A percentile compares a stretch with the other conserved stretches of the same genome.
These are phyloP conservation scores for Mytilinidion resinicola DNA, from an alignment of 495 filamentous ascomycete species.

Conservation along the genomic window DNA sequence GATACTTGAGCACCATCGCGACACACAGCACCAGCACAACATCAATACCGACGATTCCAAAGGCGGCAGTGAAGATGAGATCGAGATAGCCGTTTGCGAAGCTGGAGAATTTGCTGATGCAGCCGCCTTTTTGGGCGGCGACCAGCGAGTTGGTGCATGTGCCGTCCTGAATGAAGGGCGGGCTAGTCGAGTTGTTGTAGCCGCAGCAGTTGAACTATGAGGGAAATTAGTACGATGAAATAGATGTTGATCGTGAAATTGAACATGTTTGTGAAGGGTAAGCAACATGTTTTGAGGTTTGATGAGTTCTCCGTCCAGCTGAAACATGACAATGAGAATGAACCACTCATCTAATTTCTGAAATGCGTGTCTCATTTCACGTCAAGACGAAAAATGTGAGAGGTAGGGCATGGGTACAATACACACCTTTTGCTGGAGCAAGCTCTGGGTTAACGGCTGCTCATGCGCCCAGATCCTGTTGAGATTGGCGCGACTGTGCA, in stretches of 20 bases:
- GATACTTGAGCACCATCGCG: constrained; percentile 64
- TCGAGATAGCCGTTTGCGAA: constrained; percentile 64
- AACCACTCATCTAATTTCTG: too few species aligned
- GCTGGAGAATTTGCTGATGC: constrained; percentile 53
- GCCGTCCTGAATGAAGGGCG: constrained; percentile 54
- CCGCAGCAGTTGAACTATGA: constrained; percentile 67
- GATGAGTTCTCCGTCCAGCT: too few species aligned
- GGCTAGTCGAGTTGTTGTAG: constrained; percentile 59
- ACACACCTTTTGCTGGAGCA: constrained; percentile 60
- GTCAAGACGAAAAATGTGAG: too few species aligned
- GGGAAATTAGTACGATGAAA: too few species aligned
- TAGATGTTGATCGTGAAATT: too few species aligned
- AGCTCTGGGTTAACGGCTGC: constrained; percentile 45
- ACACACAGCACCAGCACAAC: constrained; percentile 55
- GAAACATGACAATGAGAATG: too few species aligned
- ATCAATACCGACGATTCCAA: constrained; percentile 67
- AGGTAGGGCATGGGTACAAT: background rate
- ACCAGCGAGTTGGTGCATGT: constrained; percentile 56
- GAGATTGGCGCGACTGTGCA: constrained; percentile 55
- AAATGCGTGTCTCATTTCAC: too few species aligned
- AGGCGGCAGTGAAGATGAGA: constrained; percentile 66
- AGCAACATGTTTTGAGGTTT: too few species aligned
- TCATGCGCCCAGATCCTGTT: constrained; percentile 50
- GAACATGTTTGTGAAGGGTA: too few species aligned
- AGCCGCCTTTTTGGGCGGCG: constrained; percentile 60